Base-by-base conservation (phyloP, 176 grass and related monocot genomes). In the Carex scoparia region DNA sequence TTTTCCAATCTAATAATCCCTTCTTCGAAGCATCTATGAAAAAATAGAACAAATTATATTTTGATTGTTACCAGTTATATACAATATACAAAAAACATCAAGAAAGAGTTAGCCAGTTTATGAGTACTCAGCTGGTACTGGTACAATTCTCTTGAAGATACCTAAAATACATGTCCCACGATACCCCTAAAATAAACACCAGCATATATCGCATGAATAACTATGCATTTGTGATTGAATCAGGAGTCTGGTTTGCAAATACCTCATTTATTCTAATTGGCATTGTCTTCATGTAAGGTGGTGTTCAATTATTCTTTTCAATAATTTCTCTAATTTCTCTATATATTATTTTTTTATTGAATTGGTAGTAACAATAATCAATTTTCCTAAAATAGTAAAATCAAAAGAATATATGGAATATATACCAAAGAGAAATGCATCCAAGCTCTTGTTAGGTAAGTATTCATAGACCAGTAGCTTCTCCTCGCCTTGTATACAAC, bases 401-500 rank as follows among this genome's bases (percentile, higher is more conserved):
- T 23, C 23, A 23, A 23, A 23, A 23, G 23, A 23, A 23, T 23
- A 49, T 1, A 55, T 32, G 28, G 27, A 27, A 46, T 85, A 23
- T 23, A 23, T 23, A 89, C 87, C 87, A 40, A 89, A 89, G 10
- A 89, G 74, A 53, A 89, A 85, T 10, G 65, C 87, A 79, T 89
- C 83, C 64, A 89, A 85, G 83, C 87, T 85, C 51, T 61, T 81
- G 46, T 89, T 89, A 31, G 82, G 83, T 65, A 89, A 81, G 64
- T 85, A 89, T 42, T 89, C 87, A 66, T 89, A 89, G 14, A 89
- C 35, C 61, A 89, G 60, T 53, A 89, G 16, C 37, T 62, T 85
- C 14, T 89, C 87, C 28, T 85, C 65, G 11, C 15, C 55, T 11
- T 89, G 62, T 61, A 89, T 56, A 28, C 87, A 89, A 65, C 65